These are phyloP conservation scores for Monosporascus sp. DNA, from an alignment of 2,329 filamentous ascomycete species.

Conservation along the genomic window DNA sequence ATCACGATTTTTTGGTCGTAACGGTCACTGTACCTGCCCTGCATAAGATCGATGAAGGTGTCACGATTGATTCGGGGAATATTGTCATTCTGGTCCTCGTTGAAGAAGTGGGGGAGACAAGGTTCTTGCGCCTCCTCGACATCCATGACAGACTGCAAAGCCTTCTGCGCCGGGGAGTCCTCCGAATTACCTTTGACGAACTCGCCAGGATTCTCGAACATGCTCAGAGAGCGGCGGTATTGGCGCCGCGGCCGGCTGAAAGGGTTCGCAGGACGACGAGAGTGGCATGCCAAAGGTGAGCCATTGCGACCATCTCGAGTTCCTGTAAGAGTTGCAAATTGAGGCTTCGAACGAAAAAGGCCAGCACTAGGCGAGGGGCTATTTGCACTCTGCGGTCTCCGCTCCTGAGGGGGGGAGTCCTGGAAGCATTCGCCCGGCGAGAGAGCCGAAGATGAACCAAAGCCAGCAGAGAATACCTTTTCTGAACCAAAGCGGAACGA, in stretches of 20 bases:
- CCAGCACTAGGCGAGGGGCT: conserved; percentile 51
- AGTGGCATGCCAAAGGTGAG: conserved; percentile 66
- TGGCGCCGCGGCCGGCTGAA: conserved; percentile 77
- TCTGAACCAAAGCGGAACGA: conserved; percentile 68
- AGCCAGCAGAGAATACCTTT: conserved; percentile 16
- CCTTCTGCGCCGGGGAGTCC: conserved; percentile 45
- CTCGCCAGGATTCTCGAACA: conserved; percentile 92
- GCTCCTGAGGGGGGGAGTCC: conserved; percentile 70
- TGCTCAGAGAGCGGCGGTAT: conserved; percentile 88
- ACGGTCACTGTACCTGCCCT: conserved; percentile 70
- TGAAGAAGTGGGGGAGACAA: conserved; percentile 76
- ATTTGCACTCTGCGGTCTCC: conserved; percentile 54
- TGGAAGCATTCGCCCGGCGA: conserved; percentile 77
- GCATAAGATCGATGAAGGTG: conserved; percentile 80
- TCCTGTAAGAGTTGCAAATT: conserved; percentile 55
- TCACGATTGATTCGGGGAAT: conserved; percentile 80
- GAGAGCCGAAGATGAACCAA: conserved; percentile 52
- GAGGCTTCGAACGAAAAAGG: conserved; percentile 58
- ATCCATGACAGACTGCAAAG: conserved; percentile 73
- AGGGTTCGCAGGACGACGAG: conserved; percentile 67
- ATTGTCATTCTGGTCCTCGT: conserved; percentile 74
- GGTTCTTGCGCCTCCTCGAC: conserved; percentile 71
- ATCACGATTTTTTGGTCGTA: conserved; percentile 83
- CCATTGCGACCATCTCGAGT: conserved; percentile 57
- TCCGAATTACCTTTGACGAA: conserved; percentile 75